Conservation (phyloP, 192 early-diverging fungal species). For the Podila minutissima region DNA sequence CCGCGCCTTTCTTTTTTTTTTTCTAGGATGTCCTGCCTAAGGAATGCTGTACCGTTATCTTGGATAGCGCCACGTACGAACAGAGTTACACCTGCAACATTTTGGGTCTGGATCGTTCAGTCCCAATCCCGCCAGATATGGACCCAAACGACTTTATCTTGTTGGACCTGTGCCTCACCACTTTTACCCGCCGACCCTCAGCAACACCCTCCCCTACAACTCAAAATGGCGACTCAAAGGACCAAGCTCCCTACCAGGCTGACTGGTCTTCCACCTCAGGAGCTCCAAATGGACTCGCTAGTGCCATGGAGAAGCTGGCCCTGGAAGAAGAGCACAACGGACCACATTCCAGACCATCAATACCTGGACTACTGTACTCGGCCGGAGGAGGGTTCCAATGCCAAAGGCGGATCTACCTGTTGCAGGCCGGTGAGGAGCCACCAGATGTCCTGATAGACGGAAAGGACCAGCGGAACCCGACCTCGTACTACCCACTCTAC, state of each 20-base stretch:
- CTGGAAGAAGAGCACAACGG: background rate
- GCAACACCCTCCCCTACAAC: constrained; percentile 22
- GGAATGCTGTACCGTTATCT: constrained; percentile 37
- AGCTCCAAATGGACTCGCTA: constrained; percentile 9
- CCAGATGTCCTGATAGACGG: constrained; percentile 13
- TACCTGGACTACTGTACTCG: constrained; percentile 12
- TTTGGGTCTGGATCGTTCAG: constrained; percentile 36
- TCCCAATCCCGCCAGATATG: constrained; percentile 41
- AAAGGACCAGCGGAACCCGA: background rate
- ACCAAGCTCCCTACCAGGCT: constrained; percentile 22
- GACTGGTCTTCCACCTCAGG: constrained; percentile 36
- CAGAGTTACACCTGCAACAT: constrained; percentile 46
- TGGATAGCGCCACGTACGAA: constrained; percentile 24
- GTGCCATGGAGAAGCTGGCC: constrained; percentile 8
- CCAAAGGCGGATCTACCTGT: constrained; percentile 19
- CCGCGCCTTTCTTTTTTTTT: background rate
- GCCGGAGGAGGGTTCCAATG: constrained; percentile 3
- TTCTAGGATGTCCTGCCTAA: constrained; percentile 36
- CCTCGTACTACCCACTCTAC: constrained; percentile 3
- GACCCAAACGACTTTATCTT: constrained; percentile 44
- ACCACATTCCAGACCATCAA: constrained; percentile 9
- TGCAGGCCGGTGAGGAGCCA: constrained; percentile 46
- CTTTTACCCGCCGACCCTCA: constrained; percentile 12
- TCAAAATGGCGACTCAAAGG: background rate
- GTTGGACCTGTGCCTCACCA: constrained; percentile 25